phyloP scores from a whole-genome alignment of 768 basidiomycete species.

The Boletus sp. region DNA sequence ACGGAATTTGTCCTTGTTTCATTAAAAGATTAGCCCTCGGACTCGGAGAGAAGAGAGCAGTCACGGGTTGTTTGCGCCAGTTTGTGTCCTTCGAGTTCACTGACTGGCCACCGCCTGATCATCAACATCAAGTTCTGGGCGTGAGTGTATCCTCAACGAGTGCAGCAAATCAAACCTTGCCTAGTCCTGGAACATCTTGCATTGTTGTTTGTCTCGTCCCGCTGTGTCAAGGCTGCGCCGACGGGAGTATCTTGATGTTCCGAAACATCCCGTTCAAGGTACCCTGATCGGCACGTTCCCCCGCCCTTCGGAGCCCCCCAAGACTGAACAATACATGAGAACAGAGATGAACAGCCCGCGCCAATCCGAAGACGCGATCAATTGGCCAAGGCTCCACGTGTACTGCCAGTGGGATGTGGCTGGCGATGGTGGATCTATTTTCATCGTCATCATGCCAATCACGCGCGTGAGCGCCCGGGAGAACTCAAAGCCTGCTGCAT shows the following conservation, averaged over 20 bases:
- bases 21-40: no score
- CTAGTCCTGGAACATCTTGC: background rate
- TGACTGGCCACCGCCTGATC: background rate
- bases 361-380: background rate
- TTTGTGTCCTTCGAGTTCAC: background rate
- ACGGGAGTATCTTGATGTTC: background rate
- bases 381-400: background rate
- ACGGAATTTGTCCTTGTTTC: no score
- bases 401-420: background rate
- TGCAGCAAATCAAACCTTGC: background rate
- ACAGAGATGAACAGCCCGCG: background rate
- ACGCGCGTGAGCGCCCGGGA: background rate
- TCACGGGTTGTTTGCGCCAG: background rate
- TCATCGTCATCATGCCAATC: background rate
- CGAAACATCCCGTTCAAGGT: background rate
- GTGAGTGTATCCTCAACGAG: background rate
- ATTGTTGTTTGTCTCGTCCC: background rate
- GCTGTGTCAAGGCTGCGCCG: slow-evolving; percentile 11
- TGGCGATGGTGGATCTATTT: background rate
- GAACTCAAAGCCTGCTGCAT: background rate
- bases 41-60: no score
- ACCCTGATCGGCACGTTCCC: background rate
- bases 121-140: background rate
- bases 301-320: background rate
- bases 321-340: background rate